These are phyloP conservation scores for Hypoxylon sp. DNA, from an alignment of 2,329 filamentous ascomycete species.

Conservation along the genomic window DNA sequence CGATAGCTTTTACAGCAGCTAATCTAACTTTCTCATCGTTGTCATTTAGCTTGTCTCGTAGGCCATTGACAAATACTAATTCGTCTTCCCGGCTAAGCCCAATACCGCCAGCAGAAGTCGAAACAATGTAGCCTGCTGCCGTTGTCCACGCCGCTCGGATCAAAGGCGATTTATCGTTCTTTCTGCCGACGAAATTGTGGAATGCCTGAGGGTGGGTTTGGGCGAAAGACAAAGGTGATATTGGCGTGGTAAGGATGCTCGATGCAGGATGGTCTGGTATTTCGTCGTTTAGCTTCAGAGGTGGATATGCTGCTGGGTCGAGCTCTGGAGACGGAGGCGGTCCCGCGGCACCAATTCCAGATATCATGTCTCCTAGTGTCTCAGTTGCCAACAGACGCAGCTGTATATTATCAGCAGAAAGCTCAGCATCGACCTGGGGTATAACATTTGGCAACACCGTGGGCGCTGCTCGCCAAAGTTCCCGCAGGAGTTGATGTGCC, in stretches of 20 bases:
- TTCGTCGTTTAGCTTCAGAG: conserved; percentile 75
- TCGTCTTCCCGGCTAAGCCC: conserved; percentile 89
- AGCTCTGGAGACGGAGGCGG: conserved; percentile 79
- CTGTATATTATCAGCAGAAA: conserved; percentile 90
- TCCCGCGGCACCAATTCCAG: conserved; percentile 92
- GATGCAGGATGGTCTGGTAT: conserved; percentile 63
- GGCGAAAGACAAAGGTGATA: conserved; percentile 90
- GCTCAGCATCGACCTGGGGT: conserved; percentile 91
- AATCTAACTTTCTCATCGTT: conserved; percentile 91
- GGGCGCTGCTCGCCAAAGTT: conserved; percentile 93
- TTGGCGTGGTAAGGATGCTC: conserved; percentile 82
- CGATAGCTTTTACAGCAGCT: conserved; percentile 88
- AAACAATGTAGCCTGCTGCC: conserved; percentile 85
- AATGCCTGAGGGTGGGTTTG: conserved; percentile 85
- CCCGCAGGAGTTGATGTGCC: conserved; percentile 88
- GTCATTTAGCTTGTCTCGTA: conserved; percentile 87
- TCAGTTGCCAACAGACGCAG: conserved; percentile 91
- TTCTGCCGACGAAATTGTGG: conserved; percentile 85
- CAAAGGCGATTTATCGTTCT: conserved; percentile 85
- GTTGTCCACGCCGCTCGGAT: conserved; percentile 91
- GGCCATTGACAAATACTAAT: conserved; percentile 76
- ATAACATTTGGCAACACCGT: conserved; percentile 92
- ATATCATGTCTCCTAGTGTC: conserved; percentile 93
- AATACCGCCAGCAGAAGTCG: conserved; percentile 92
- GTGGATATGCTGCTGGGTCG: conserved; percentile 89